Base-by-base conservation (phyloP, 345 rosid genomes). In the Aurinia saxatilis region DNA sequence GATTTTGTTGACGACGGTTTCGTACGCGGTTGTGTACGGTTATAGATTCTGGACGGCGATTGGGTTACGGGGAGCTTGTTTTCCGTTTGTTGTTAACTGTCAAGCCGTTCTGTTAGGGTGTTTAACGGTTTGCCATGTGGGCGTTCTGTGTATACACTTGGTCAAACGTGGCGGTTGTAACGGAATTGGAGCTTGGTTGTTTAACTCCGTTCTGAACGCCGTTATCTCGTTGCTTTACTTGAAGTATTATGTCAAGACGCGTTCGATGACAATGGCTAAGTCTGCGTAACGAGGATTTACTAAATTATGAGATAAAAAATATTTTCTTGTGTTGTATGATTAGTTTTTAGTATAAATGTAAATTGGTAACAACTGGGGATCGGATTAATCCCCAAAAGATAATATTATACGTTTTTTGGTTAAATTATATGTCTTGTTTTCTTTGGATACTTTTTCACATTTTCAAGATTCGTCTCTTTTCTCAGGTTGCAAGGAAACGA, bases 41-140 rank as follows among this genome's bases (percentile, higher is more conserved):
- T 93, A 89, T 76, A 78, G 95, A n/a, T 93, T 93, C 72, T 93
- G 90, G 99, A 90, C 87, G 17, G 95, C 84, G 37, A 73, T 84
- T 0, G 99, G 97, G 27, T 61, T 93, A 52, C 95, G 82, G 0
- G 45, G 79, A n/a, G 97, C 91, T 8, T 68, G 90, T 47, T 84
- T 78, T 47, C 91, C 91, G 10, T 81, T 89, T 19, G 91, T 87
- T 13, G 79, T 70, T 57, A 87, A 78, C 60, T 85, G 91, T 52
- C 89, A 81, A 73, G 80, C 82, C 10, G 79, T 77, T 25, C 12
- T 82, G 47, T 36, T 92, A 57, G 86, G 77, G 1, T 86, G 93
- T 51, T 82, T 84, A 49, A 50, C 91, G 60, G 59, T 78, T 8
- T 83, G 97, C 78, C 99, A 92, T 70, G 73, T 92, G 6, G 91